Conservation (phyloP, 352 stramenopile genomes). For the Phytophthora pluvialis region DNA sequence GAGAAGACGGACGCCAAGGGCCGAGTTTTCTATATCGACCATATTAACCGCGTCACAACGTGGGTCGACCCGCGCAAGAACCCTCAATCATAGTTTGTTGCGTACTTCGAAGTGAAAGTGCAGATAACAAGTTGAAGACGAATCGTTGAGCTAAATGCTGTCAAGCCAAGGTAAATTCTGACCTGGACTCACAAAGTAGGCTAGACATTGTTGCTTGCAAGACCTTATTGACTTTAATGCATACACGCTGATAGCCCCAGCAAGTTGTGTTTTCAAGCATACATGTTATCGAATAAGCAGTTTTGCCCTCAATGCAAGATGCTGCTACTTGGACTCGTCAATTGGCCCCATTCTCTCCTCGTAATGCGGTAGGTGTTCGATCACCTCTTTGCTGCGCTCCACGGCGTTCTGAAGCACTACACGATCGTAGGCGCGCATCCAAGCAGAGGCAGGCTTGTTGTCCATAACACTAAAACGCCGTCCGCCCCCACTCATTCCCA, state of each 20-base stretch:
- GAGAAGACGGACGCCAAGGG: constrained; percentile 74
- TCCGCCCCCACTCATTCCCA: constrained; percentile 20
- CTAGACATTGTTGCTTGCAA: neutral
- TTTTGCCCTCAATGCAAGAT: neutral
- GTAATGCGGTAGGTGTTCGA: constrained; percentile 35
- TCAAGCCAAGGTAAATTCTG: neutral
- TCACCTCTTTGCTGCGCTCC: constrained; percentile 68
- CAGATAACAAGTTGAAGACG: too few species aligned
- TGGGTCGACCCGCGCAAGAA: constrained; percentile 62
- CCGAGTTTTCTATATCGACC: constrained; percentile 75
- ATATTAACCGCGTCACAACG: constrained; percentile 77
- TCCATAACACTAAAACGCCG: constrained; percentile 28
- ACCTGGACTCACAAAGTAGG: neutral
- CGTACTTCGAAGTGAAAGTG: too few species aligned
- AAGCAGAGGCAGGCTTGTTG: constrained; percentile 46
- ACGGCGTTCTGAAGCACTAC: constrained; percentile 72
- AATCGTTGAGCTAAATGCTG: too few species aligned
- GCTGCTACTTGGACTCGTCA: constrained; percentile 17
- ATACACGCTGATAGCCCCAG: too few species aligned
- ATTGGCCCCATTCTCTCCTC: constrained; percentile 22
- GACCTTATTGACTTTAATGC: neutral
- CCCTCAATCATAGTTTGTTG: constrained; percentile 11
- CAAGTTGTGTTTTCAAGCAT: constrained; percentile 4
- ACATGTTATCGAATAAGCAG: constrained; percentile 13
- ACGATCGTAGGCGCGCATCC: constrained; percentile 72